Evolutionary conservation across 306 rosid genomes (phyloP).

Genomic region (Rosa lucieae): DNA sequence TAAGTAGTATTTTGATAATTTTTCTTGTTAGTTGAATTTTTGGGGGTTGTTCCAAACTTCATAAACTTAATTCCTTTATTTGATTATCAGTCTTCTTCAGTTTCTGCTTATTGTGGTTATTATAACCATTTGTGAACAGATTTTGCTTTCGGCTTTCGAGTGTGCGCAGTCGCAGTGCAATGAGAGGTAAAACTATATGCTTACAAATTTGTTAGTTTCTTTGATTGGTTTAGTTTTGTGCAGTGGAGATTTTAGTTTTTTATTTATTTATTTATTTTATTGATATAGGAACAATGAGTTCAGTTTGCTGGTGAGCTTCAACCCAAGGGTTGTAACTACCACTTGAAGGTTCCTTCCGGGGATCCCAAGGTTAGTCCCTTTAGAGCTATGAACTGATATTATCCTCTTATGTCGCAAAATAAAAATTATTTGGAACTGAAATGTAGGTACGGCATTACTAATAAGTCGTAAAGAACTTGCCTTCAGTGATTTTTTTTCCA

Average conservation of each 20-base stretch:
- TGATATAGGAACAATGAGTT: constrained; percentile 77
- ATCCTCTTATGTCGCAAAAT: no score
- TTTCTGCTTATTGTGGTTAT: background rate
- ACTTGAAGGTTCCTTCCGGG: constrained; percentile 57
- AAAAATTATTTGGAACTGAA: no score
- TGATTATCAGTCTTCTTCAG: background rate
- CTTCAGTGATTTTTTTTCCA: background rate
- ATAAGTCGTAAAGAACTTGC: no score
- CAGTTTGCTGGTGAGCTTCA: constrained; percentile 99
- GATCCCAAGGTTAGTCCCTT: constrained; percentile 56
- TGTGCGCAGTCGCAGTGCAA: constrained; percentile 88
- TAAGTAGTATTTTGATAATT: background rate
- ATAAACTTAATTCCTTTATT: constrained; percentile 54
- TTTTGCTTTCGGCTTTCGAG: constrained; percentile 86
- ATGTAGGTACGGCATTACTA: no score
- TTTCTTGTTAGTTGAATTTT: background rate
- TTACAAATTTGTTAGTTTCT: background rate
- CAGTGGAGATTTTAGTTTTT: constrained; percentile 4
- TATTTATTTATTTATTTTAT: constrained; percentile 18
- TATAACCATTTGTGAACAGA: constrained; percentile 50
- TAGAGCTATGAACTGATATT: constrained; percentile 2
- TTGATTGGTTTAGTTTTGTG: background rate
- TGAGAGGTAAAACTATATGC: constrained; percentile 64
- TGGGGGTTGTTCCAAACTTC: constrained; percentile 87
- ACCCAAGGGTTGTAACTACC: constrained; percentile 77